A percentile compares a stretch with the other conserved stretches of the same genome.
phyloP scores from a whole-genome alignment of 352 stramenopile genomes.

The Bremia lactucae region DNA sequence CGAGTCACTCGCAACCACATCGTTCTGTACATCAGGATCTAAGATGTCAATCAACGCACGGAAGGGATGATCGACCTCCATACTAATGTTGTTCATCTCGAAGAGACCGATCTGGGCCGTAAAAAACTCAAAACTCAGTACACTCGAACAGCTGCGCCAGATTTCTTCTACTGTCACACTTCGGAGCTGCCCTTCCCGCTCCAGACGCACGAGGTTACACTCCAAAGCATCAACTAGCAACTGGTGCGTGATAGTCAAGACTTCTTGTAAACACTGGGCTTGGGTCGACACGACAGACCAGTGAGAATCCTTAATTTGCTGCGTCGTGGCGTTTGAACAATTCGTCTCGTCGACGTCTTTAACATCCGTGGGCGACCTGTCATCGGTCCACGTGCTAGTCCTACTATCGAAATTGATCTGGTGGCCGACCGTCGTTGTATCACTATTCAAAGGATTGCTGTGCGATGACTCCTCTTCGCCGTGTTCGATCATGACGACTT shows the following conservation, averaged over 20 bases:
- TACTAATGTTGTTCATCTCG: conserved; percentile 70
- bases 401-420: conserved; percentile 18
- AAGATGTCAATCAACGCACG: conserved; percentile 57
- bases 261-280: conserved; percentile 41
- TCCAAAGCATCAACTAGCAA: conserved; percentile 52
- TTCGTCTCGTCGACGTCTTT: conserved; percentile 17
- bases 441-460: too few species aligned
- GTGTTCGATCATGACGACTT: conserved; percentile 55
- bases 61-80: conserved; percentile 26
- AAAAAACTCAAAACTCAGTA: conserved; percentile 82
- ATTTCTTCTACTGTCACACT: conserved; percentile 45
- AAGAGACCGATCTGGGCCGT: conserved; percentile 89
- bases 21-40: conserved; percentile 33
- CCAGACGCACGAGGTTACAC: conserved; percentile 53
- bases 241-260: conserved; percentile 54
- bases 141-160: conserved; percentile 44
- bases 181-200: conserved; percentile 50
- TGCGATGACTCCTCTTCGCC: conserved; percentile 33
- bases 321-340: not conserved
- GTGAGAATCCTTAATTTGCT: conserved; percentile 5
- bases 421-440: too few species aligned
- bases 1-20: conserved; percentile 11
- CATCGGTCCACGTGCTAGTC: conserved; percentile 10
- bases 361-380: conserved; percentile 13
- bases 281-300: conserved; percentile 12